A percentile compares a stretch with the other conserved stretches of the same genome.
These are phyloP conservation scores for Candolleomyces aberdarensis DNA, from an alignment of 768 basidiomycete species.

Conservation along the genomic window DNA sequence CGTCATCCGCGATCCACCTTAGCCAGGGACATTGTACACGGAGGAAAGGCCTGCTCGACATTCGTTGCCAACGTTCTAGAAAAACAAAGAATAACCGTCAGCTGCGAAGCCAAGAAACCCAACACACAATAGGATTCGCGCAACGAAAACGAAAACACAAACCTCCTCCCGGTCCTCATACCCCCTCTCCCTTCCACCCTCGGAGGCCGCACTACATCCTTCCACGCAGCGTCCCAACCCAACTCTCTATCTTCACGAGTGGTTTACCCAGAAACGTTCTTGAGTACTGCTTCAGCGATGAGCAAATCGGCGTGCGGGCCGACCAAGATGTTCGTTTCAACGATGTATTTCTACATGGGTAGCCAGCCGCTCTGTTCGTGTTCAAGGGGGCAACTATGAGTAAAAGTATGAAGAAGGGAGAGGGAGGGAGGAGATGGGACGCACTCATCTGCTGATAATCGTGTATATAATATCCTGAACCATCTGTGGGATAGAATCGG, in stretches of 20 bases:
- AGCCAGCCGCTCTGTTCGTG: too few relatives aligned
- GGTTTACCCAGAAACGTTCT: slow-evolving; percentile 47
- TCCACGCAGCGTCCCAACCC: slow-evolving; percentile 73
- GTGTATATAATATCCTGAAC: slow-evolving; percentile 75
- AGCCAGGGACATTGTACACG: too few relatives aligned
- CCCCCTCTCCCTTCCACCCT: slow-evolving; percentile 49
- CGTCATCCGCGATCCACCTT: too few relatives aligned
- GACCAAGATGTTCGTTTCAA: slow-evolving; percentile 87
- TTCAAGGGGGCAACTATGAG: too few relatives aligned
- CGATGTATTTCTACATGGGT: slow-evolving; percentile 89
- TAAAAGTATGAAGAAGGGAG: too few relatives aligned
- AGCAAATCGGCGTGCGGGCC: slow-evolving; percentile 79
- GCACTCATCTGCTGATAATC: slow-evolving; percentile 76
- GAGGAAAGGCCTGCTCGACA: slow-evolving; percentile 76
- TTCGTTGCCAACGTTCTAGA: slow-evolving; percentile 71
- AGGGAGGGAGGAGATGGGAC: too few relatives aligned
- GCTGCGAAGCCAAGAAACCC: too few relatives aligned
- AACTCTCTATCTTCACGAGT: slow-evolving; percentile 62
- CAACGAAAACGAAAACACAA: too few relatives aligned
- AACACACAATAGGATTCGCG: too few relatives aligned
- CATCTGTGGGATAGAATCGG: slow-evolving; percentile 75
- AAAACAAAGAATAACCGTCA: neutral
- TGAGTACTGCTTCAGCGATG: slow-evolving; percentile 67
- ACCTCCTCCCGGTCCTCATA: slow-evolving; percentile 76
- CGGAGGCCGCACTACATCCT: slow-evolving; percentile 64